A percentile compares a stretch with the other conserved stretches of the same genome.
These are phyloP conservation scores for Borovskyia barvae DNA, from an alignment of 208 protist species.

Conservation along the genomic window DNA sequence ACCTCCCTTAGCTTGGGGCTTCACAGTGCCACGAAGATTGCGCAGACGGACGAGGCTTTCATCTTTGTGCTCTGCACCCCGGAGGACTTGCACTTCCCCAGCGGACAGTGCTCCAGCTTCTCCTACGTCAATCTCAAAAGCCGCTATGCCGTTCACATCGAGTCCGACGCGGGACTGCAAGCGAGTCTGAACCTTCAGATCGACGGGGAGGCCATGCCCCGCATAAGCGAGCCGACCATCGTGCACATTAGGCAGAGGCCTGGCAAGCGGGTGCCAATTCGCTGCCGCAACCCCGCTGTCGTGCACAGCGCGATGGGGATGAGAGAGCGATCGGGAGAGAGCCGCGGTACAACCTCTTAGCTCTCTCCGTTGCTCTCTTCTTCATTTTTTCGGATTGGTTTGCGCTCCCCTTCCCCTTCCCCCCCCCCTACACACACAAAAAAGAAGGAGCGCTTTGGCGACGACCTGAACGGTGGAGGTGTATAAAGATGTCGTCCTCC, in stretches of 20 bases:
- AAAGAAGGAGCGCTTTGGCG: too few species aligned
- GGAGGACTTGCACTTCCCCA: constrained; percentile 40
- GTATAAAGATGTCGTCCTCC: too few species aligned
- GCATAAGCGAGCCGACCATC: constrained; percentile 57
- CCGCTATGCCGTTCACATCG: constrained; percentile 17
- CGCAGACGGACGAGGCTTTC: constrained; percentile 67
- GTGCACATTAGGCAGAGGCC: constrained; percentile 40
- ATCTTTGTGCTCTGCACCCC: constrained; percentile 77
- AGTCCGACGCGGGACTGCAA: constrained; percentile 18
- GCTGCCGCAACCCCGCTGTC: constrained; percentile 61
- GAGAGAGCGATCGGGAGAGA: too few species aligned
- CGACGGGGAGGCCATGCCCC: constrained; percentile 69
- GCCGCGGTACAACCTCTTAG: too few species aligned
- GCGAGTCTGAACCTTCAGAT: constrained; percentile 65
- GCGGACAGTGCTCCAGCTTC: constrained; percentile 24
- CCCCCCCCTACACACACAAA: too few species aligned
- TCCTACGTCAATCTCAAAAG: constrained; percentile 22
- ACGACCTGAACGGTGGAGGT: too few species aligned
- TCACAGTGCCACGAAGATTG: constrained; percentile 46
- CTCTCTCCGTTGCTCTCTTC: background rate
- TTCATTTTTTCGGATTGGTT: background rate
- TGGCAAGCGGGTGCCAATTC: constrained; percentile 38
- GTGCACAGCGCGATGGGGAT: too few species aligned
- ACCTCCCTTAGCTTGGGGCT: constrained; percentile 50
- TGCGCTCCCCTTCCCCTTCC: background rate